Percentiles rank a stretch among this genome's conserved stretches.
These are phyloP conservation scores for Aspergillus costaricaensis DNA, from an alignment of 2,329 filamentous ascomycete genomes.

Conservation along the genomic window DNA sequence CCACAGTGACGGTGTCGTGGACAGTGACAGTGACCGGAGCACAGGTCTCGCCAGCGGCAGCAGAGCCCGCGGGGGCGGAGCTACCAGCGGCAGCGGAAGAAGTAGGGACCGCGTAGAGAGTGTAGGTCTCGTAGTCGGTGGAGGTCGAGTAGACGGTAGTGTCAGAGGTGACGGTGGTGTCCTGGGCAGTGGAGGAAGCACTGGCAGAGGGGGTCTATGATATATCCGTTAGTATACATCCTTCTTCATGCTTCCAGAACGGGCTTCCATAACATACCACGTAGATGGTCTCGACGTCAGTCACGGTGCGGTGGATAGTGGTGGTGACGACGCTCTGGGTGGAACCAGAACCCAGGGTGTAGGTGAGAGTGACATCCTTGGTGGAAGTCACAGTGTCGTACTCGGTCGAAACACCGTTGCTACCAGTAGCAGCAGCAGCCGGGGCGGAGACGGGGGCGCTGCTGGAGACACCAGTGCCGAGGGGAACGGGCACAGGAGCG, in stretches of 20 bases:
- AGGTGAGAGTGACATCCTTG: constrained; percentile 38
- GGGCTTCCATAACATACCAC: constrained; percentile 24
- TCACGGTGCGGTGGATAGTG: constrained; percentile 39
- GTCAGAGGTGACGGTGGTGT: constrained; percentile 24
- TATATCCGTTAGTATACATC: neutral
- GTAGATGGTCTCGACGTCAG: constrained; percentile 29
- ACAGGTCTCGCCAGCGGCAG: constrained; percentile 4
- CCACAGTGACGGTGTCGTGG: constrained; percentile 39
- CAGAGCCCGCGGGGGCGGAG: constrained; percentile 7
- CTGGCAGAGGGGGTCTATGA: constrained; percentile 12
- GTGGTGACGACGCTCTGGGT: constrained; percentile 41
- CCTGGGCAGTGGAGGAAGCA: constrained; percentile 3
- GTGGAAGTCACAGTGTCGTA: constrained; percentile 21
- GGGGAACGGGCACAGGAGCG: constrained; percentile 20
- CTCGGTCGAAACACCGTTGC: neutral
- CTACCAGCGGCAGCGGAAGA: constrained; percentile 16
- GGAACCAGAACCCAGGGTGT: constrained; percentile 42
- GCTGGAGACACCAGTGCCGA: constrained; percentile 25
- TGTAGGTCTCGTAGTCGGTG: constrained; percentile 23
- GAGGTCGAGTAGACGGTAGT: constrained; percentile 32
- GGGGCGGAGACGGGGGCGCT: constrained; percentile 9
- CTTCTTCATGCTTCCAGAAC: constrained; percentile 1
- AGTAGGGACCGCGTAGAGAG: constrained; percentile 25
- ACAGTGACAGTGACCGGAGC: constrained; percentile 36
- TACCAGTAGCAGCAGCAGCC: neutral